Conservation (phyloP, 73 alveolate genomes). For the Durusdinium trenchii region DNA sequence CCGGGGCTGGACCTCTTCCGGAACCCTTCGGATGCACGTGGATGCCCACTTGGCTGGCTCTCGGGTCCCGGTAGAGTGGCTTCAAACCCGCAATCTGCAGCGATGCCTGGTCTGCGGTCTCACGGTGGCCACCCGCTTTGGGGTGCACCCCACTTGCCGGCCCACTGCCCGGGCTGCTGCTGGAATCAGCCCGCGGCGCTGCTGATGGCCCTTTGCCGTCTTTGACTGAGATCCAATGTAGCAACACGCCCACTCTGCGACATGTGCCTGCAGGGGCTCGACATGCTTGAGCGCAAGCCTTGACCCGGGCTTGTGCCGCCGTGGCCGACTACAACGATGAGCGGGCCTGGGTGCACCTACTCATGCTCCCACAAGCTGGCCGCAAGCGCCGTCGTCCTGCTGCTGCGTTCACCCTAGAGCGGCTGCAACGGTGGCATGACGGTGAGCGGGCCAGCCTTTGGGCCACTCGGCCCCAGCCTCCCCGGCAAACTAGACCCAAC, state of each 20-base stretch:
- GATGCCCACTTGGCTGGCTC: constrained; percentile 48
- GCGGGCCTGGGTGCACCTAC: constrained; percentile 13
- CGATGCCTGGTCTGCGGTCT: constrained; percentile 48
- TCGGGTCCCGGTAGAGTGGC: constrained; percentile 4
- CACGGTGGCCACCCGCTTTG: constrained; percentile 13
- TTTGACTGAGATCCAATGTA: neutral
- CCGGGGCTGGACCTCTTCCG: neutral
- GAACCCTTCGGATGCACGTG: neutral
- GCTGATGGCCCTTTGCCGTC: constrained; percentile 2
- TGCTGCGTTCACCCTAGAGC: constrained; percentile 23
- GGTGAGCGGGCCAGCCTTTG: constrained; percentile 24
- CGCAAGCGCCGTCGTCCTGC: constrained; percentile 31
- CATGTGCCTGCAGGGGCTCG: constrained; percentile 36
- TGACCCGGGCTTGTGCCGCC: constrained; percentile 15
- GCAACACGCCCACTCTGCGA: constrained; percentile 10
- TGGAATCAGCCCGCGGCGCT: neutral
- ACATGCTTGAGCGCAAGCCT: neutral
- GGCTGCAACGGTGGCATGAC: constrained; percentile 41
- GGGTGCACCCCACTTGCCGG: constrained; percentile 41
- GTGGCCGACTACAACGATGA: constrained; percentile 16
- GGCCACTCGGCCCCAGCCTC: constrained; percentile 43
- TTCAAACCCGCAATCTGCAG: neutral
- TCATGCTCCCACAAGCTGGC: constrained; percentile 40
- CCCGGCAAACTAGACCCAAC: too few relatives aligned
- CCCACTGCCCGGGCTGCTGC: constrained; percentile 38